A percentile compares a stretch with the other conserved stretches of the same genome.
Evolutionary conservation across 2,329 filamentous ascomycete genomes (phyloP).

Genomic region (Botryotinia convoluta): DNA sequence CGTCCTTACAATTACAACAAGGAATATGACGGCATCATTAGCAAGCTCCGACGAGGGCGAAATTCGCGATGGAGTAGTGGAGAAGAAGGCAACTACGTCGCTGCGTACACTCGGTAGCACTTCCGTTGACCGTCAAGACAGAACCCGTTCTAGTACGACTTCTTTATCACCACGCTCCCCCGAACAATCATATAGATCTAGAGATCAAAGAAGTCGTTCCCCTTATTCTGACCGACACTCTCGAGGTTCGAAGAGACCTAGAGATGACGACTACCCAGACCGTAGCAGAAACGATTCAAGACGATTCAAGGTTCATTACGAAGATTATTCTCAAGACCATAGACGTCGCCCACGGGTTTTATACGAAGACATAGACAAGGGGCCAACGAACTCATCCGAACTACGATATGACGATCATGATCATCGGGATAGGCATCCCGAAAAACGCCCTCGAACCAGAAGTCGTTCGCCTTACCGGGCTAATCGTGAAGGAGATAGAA

Average conservation of each 20-base stretch:
- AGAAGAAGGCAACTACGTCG: conserved; percentile 95
- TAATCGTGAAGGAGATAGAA: conserved; percentile 35
- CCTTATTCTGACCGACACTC: conserved; percentile 44
- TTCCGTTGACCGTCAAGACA: conserved; percentile 91
- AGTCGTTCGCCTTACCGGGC: conserved; percentile 48
- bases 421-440: conserved; percentile 49
- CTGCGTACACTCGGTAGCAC: conserved; percentile 70
- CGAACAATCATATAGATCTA: conserved; percentile 44
- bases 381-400: conserved; percentile 30
- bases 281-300: conserved; percentile 53
- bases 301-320: conserved; percentile 61
- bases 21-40: conserved; percentile 47
- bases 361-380: conserved; percentile 57
- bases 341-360: conserved; percentile 48
- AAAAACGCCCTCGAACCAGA: conserved; percentile 55
- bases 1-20: conserved; percentile 32
- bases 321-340: conserved; percentile 50
- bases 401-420: conserved; percentile 52
- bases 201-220: conserved; percentile 53
- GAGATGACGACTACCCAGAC: conserved; percentile 58
- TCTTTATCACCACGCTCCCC: conserved; percentile 37
- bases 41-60: conserved; percentile 83
- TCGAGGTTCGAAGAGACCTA: conserved; percentile 64
- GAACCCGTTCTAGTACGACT: conserved; percentile 54
- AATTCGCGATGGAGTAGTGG: conserved; percentile 71